Evolutionary conservation across 345 rosid species (phyloP).

Genomic region (Gossypium stocksii): DNA sequence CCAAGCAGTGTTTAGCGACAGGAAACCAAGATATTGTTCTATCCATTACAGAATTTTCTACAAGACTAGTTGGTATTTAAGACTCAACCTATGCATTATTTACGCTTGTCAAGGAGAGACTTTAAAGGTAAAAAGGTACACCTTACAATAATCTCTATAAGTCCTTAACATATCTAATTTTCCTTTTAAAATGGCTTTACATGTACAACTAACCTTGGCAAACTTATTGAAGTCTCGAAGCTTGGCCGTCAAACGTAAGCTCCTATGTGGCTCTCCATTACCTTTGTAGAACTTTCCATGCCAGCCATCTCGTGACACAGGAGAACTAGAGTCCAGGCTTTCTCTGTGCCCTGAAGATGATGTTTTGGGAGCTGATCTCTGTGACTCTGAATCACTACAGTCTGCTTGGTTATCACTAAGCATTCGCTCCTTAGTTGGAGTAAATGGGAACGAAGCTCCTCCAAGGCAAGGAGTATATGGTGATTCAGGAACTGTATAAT

Average conservation of each 20-base stretch:
- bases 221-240: conserved; percentile 91
- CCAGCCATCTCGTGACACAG: conserved; percentile 71
- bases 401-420: conserved; percentile 51
- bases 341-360: conserved; percentile 69
- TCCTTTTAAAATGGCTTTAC: conserved; percentile 2
- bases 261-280: conserved; percentile 61
- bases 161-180: background rate
- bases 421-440: conserved; percentile 52
- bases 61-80: background rate
- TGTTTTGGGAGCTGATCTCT: conserved; percentile 46
- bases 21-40: background rate
- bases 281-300: conserved; percentile 62
- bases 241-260: conserved; percentile 79
- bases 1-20: background rate
- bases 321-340: conserved; percentile 52
- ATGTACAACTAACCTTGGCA: conserved; percentile 68
- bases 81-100: background rate
- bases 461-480: conserved; percentile 40
- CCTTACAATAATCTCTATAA: background rate
- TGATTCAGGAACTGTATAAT: conserved; percentile 56
- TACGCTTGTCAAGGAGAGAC: background rate
- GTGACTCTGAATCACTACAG: conserved; percentile 60
- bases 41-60: background rate
- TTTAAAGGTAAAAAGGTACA: background rate
- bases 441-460: conserved; percentile 40